Evolutionary conservation across 1,139 yeast species (phyloP).

Genomic region (Yamadazyma triangularis): DNA sequence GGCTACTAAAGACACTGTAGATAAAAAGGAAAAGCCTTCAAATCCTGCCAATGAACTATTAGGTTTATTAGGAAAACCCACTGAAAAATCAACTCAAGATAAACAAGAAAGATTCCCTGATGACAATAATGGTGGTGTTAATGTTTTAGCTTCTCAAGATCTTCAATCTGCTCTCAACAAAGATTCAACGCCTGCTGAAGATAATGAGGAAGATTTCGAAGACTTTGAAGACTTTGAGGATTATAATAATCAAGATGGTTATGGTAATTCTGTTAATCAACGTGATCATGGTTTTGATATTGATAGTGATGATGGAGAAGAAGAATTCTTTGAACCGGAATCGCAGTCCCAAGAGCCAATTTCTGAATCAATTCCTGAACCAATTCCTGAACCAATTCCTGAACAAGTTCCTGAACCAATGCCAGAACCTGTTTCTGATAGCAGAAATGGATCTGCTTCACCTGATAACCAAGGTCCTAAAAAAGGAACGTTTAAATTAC

Average conservation of each 20-base stretch:
- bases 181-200: conserved; percentile 1
- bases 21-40: too few species aligned
- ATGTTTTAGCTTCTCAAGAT: conserved; percentile 1
- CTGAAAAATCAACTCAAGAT: too few species aligned
- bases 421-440: background rate
- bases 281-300: conserved; percentile 36
- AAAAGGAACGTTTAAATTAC: conserved; percentile 20
- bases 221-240: conserved; percentile 36
- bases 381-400: too few species aligned
- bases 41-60: background rate
- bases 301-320: conserved; percentile 24
- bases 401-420: background rate
- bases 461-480: conserved; percentile 6
- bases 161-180: too few species aligned
- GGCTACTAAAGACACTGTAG: too few species aligned
- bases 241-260: conserved; percentile 19
- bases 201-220: conserved; percentile 19
- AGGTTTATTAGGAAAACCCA: background rate
- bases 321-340: background rate
- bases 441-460: background rate
- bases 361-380: conserved; percentile 1
- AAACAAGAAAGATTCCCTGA: background rate
- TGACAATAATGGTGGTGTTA: background rate
- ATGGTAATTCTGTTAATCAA: conserved; percentile 7
- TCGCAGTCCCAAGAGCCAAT: background rate